Percentiles rank a stretch among this genome's conserved stretches.
Conservation (phyloP, 2,329 filamentous ascomycete genomes). For the Chalara sp. region DNA sequence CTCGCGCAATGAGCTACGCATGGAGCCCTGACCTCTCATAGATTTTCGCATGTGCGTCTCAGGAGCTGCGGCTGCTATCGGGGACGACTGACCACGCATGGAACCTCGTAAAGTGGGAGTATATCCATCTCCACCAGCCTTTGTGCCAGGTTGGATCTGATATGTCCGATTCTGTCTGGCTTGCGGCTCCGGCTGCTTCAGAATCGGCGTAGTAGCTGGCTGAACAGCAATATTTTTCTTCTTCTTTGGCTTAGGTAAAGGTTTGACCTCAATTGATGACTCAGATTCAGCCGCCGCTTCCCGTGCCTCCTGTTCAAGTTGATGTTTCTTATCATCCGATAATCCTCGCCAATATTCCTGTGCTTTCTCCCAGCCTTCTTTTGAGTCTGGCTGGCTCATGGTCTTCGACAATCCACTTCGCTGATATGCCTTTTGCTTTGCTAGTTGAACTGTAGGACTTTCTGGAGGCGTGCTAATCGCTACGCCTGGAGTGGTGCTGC, state of each 20-base stretch:
- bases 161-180: conserved; percentile 26
- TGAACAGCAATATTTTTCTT: conserved; percentile 17
- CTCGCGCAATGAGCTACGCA: conserved; percentile 18
- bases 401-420: conserved; percentile 14
- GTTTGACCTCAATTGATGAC: conserved; percentile 33
- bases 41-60: conserved; percentile 25
- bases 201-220: not conserved
- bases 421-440: conserved; percentile 19
- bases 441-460: conserved; percentile 18
- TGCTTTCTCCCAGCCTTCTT: conserved; percentile 52
- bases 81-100: conserved; percentile 33
- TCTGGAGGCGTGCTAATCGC: conserved; percentile 19
- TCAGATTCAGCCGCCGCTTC: conserved; percentile 37
- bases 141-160: conserved; percentile 32
- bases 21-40: conserved; percentile 20
- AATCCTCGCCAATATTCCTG: conserved; percentile 66
- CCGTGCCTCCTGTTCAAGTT: conserved; percentile 45
- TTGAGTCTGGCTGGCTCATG: conserved; percentile 13
- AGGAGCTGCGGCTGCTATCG: conserved; percentile 5
- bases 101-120: conserved; percentile 37
- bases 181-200: conserved; percentile 23
- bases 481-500: conserved; percentile 14
- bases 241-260: conserved; percentile 20
- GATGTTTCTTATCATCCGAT: conserved; percentile 53
- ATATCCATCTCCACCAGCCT: conserved; percentile 18